Percentiles rank a stretch among this genome's conserved stretches.
Evolutionary conservation across 2,329 filamentous ascomycete species (phyloP).

Genomic region (Trematosphaeria pertusa): DNA sequence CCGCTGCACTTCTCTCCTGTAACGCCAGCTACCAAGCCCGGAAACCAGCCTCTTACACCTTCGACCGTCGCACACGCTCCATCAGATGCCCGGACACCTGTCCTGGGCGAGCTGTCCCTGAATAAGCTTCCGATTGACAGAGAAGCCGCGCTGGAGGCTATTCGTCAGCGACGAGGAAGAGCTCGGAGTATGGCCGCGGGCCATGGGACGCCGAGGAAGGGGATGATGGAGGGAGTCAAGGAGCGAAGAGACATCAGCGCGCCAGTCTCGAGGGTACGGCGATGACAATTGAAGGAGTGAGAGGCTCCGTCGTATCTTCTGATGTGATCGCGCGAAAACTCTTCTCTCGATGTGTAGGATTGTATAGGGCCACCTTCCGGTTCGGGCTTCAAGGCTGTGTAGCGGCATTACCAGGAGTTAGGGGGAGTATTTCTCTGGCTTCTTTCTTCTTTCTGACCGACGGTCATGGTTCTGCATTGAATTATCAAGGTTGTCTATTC

Average conservation of each 20-base stretch:
- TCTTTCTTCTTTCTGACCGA: no score
- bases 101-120: constrained; percentile 39
- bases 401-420: constrained; percentile 46
- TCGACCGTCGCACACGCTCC: constrained; percentile 47
- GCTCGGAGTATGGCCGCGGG: constrained; percentile 72
- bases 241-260: constrained; percentile 57
- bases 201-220: constrained; percentile 66
- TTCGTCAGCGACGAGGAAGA: constrained; percentile 73
- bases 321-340: neutral
- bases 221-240: constrained; percentile 60
- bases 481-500: no score
- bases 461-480: no score
- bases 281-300: constrained; percentile 20
- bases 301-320: neutral
- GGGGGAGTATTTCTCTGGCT: no score
- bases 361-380: constrained; percentile 15
- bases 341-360: no score
- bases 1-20: constrained; percentile 55
- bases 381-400: constrained; percentile 26
- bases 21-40: constrained; percentile 40
- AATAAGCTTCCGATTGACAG: constrained; percentile 57
- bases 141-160: constrained; percentile 77
- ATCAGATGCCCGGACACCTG: constrained; percentile 34
- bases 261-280: constrained; percentile 43
- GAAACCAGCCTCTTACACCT: constrained; percentile 35